phyloP scores from a whole-genome alignment of 805 yeast species.

The Saturnispora sekii region DNA sequence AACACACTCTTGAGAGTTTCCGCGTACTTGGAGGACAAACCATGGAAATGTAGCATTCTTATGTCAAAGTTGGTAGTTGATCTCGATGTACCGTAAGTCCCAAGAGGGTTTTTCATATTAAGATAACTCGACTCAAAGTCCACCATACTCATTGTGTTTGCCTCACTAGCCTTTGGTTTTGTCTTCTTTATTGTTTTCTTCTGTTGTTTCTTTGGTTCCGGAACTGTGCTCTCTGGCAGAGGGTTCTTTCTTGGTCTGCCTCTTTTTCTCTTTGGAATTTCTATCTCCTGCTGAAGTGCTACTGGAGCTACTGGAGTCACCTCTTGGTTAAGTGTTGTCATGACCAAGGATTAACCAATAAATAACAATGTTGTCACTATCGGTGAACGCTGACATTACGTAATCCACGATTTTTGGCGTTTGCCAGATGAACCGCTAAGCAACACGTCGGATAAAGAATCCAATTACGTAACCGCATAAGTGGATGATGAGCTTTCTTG shows the following conservation, averaged over 20 bases:
- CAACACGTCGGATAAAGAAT: too few relatives aligned
- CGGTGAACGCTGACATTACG: too few relatives aligned
- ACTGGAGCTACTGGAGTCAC: not conserved
- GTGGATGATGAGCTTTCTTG: too few relatives aligned
- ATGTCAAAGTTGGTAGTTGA: conserved; percentile 4
- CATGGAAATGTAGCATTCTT: conserved; percentile 4
- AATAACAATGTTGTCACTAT: too few relatives aligned
- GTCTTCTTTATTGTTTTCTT: not conserved
- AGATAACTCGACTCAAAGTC: too few relatives aligned
- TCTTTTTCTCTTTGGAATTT: not conserved
- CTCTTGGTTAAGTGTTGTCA: not conserved
- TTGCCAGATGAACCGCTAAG: too few relatives aligned
- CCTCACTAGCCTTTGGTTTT: not conserved
- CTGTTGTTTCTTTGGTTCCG: not conserved
- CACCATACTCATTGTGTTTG: not conserved
- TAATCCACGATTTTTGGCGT: too few relatives aligned
- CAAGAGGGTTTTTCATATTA: conserved; percentile 3
- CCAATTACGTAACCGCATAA: too few relatives aligned
- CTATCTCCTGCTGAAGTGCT: not conserved
- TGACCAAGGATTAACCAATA: too few relatives aligned
- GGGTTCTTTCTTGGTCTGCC: conserved; percentile 5
- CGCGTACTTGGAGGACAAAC: not conserved
- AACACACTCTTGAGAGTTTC: not conserved
- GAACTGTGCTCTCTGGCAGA: not conserved
- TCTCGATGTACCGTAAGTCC: conserved; percentile 2